phyloP scores from a whole-genome alignment of 2,329 filamentous ascomycete species.

The Penicillium sumatraense region DNA sequence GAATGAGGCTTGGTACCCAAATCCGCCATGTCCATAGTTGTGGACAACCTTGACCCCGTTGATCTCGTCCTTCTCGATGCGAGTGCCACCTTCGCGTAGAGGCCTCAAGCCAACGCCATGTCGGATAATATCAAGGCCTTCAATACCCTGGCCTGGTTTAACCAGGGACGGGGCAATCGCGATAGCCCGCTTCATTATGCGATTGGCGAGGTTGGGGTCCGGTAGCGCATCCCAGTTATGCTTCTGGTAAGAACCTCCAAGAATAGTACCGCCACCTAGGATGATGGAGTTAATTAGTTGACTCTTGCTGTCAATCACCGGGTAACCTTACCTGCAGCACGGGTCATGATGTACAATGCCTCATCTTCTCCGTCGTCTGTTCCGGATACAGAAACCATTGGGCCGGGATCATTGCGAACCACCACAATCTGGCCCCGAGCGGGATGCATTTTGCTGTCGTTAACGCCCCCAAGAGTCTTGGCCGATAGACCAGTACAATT shows the following conservation, averaged over 20 bases:
- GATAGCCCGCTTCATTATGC: conserved; percentile 76
- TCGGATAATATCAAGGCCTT: conserved; percentile 74
- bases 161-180: conserved; percentile 42
- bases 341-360: conserved; percentile 78
- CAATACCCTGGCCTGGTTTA: conserved; percentile 66
- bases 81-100: conserved; percentile 71
- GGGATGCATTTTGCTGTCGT: conserved; percentile 73
- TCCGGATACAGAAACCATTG: conserved; percentile 73
- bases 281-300: neutral
- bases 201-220: conserved; percentile 76
- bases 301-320: neutral
- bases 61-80: conserved; percentile 74
- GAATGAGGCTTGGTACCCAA: conserved; percentile 70
- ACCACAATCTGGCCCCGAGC: conserved; percentile 82
- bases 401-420: conserved; percentile 75
- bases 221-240: conserved; percentile 78
- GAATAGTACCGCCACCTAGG: conserved; percentile 74
- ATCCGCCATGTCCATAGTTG: conserved; percentile 53
- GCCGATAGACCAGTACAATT: conserved; percentile 86
- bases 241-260: conserved; percentile 84
- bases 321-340: conserved; percentile 56
- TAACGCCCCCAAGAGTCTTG: conserved; percentile 77
- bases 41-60: conserved; percentile 59
- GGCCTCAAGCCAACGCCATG: conserved; percentile 85
- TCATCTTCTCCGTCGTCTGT: conserved; percentile 76